These are phyloP conservation scores for Fusarium nurragi DNA, from an alignment of 2,329 filamentous ascomycete genomes.

Conservation along the genomic window DNA sequence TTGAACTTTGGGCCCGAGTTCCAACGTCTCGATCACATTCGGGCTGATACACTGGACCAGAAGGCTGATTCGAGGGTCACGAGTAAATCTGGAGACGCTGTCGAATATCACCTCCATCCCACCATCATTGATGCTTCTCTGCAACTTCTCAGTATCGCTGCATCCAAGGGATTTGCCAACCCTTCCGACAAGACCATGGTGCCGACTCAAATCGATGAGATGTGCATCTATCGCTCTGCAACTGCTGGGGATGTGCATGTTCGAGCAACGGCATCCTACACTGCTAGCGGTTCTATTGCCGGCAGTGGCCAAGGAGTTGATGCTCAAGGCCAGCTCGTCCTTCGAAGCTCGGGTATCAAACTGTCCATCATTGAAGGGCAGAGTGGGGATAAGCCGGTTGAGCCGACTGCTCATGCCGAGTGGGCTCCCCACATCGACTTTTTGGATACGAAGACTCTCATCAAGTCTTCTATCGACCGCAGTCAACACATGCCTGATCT, in stretches of 20 bases:
- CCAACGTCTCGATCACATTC: background rate
- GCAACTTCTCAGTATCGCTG: background rate
- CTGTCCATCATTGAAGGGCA: background rate
- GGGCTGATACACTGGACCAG: background rate
- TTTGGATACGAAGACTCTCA: background rate
- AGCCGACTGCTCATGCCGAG: background rate
- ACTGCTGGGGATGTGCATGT: background rate
- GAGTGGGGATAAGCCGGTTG: background rate
- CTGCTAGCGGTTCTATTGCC: background rate
- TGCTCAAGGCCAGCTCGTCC: background rate
- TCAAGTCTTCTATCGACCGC: background rate
- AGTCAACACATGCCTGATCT: background rate
- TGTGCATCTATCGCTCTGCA: background rate
- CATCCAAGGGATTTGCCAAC: background rate
- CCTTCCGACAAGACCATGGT: constrained; percentile 7
- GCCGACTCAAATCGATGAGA: background rate
- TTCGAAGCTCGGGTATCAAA: background rate
- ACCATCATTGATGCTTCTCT: constrained; percentile 4
- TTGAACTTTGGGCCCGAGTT: constrained; percentile 6
- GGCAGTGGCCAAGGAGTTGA: background rate
- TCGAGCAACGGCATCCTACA: background rate
- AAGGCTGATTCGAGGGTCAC: background rate
- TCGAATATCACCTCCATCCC: constrained; percentile 1
- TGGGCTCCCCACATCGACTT: constrained; percentile 7
- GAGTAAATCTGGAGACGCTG: background rate